phyloP scores from a whole-genome alignment of 352 stramenopile species.

The Globisporangium emineosum region DNA sequence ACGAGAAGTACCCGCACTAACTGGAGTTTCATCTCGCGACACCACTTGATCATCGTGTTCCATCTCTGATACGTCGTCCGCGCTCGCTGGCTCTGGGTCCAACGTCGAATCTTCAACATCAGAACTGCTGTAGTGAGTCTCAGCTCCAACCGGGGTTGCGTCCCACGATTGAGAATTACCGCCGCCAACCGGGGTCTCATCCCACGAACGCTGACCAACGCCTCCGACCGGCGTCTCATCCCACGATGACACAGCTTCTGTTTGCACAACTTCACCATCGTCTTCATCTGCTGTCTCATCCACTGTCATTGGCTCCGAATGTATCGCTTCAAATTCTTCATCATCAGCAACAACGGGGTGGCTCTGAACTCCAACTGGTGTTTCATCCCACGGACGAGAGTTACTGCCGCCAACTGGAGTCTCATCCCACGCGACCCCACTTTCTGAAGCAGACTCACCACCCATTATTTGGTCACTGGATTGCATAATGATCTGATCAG shows the following conservation, averaged over 20 bases:
- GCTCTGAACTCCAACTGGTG: not conserved
- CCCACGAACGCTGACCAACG: not conserved
- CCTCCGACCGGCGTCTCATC: constrained; percentile 9
- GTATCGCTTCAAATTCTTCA: not conserved
- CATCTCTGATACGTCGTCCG: not conserved
- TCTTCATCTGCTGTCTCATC: not conserved
- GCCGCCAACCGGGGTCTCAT: not conserved
- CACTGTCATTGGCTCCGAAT: not conserved
- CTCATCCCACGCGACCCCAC: not conserved
- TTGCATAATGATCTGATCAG: not conserved
- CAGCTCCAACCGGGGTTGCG: constrained; percentile 4
- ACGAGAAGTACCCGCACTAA: not conserved
- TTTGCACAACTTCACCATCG: not conserved
- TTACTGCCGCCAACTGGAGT: not conserved
- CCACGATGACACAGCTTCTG: not conserved
- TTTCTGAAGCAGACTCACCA: not conserved
- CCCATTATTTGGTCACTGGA: not conserved
- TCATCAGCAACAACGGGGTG: not conserved
- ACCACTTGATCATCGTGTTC: not conserved
- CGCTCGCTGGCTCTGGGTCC: not conserved
- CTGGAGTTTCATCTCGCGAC: not conserved
- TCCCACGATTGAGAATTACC: constrained; percentile 3
- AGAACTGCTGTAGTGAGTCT: not conserved
- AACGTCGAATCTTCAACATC: not conserved
- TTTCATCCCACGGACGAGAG: constrained; percentile 4